A percentile compares a stretch with the other conserved stretches of the same genome.
Conservation (phyloP, 768 basidiomycete genomes). For the Scleroderma bovista region DNA sequence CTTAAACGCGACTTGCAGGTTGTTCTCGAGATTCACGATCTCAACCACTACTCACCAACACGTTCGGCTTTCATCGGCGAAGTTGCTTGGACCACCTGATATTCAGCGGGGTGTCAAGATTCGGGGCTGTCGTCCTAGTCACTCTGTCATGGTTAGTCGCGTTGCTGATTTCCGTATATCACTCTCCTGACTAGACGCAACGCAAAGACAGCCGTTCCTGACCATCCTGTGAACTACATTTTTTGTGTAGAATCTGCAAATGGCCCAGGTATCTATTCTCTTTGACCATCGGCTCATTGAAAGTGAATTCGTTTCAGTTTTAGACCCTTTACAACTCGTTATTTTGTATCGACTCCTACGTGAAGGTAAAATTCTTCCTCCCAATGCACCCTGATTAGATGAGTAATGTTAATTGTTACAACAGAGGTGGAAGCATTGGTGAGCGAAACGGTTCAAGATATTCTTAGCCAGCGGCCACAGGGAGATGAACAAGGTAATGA, state of each 20-base stretch:
- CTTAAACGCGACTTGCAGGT: slow-evolving; percentile 36
- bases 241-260: slow-evolving; percentile 67
- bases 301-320: slow-evolving; percentile 37
- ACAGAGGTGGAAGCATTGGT: slow-evolving; percentile 67
- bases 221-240: slow-evolving; percentile 70
- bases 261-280: slow-evolving; percentile 47
- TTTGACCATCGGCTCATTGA: slow-evolving; percentile 3
- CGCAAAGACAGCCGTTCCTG: slow-evolving; percentile 69
- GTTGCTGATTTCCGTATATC: background rate
- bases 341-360: slow-evolving; percentile 77
- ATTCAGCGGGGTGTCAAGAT: slow-evolving; percentile 49
- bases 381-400: slow-evolving; percentile 3
- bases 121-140: slow-evolving; percentile 40
- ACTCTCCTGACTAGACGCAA: background rate
- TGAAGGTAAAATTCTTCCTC: slow-evolving; percentile 51
- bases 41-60: slow-evolving; percentile 75
- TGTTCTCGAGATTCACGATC: slow-evolving; percentile 88
- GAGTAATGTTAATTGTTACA: background rate
- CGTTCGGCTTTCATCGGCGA: slow-evolving; percentile 66
- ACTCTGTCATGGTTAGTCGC: slow-evolving; percentile 44
- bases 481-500: slow-evolving; percentile 34
- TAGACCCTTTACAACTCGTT: slow-evolving; percentile 54
- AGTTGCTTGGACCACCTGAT: slow-evolving; percentile 41
- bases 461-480: slow-evolving; percentile 33
- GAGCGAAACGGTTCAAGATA: slow-evolving; percentile 40